Evolutionary conservation across 305 asterid species (phyloP), one percentile per base, ranked within the genome.

Genomic region (Fraxinus xanthoxyloides): DNA sequence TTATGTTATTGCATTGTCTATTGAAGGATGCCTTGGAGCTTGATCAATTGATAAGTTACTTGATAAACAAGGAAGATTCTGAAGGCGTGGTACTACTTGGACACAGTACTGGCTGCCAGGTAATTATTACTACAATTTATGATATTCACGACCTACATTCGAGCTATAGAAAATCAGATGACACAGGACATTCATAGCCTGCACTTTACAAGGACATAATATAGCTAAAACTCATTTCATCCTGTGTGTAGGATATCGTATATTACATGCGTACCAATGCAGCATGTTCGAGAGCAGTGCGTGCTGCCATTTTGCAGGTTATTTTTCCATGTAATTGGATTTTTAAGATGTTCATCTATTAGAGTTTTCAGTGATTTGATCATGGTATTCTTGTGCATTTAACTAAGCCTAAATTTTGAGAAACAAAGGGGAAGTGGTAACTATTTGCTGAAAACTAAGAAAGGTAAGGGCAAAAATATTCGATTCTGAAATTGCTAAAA

Each of bases 61-160:
- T 94, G 82, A 94, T 94, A 84, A 94, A 93, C 86, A 93, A 93
- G 89, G 98, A 91, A 86, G 95, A 94, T 15, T 94, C 98, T 5
- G 95, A 91, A 90, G 98, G 98, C 70, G 98, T 94, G 77, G 93
- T 94, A 54, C 89, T 94, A 78, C 90, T 94, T 75, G 98, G 98
- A 73, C 97, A 94, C 85, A 93, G 97, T 87, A 93, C 97, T 35
- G 98, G 98, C 72, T 94, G 99, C 88, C 98, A 94, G 97, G 98
- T 92, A 79, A 79, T 59, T 24, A 61, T 38, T 46, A 46, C 56
- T 46, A 46, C 19, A 13, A 46, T 46, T 46, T 46, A 46, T 46
- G n/a, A 13, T 13, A 46, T 46, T 46, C 54, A 12, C 0, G 6
- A 46, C 19, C 56, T 13, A 46, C 19, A 46, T 46, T 46, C 6